These are phyloP conservation scores for Zychaea mexicana DNA, from an alignment of 371 early-diverging fungal genomes.

Conservation along the genomic window DNA sequence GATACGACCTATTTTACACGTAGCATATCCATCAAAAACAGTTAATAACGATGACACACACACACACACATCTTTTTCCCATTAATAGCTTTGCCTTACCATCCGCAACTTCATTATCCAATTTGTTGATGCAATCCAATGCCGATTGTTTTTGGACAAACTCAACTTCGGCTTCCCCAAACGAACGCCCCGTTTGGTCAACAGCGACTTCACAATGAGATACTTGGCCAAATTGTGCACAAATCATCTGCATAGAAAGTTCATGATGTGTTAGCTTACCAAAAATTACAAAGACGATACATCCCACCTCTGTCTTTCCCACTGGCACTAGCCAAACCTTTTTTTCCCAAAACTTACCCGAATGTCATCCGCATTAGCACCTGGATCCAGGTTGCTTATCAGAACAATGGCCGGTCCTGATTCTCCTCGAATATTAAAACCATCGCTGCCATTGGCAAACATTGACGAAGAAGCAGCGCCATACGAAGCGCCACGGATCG, in stretches of 20 bases:
- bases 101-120: slow-evolving; percentile 48
- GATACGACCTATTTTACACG: slow-evolving; percentile 30
- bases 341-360: slow-evolving; percentile 31
- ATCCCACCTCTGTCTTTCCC: neutral
- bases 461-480: neutral
- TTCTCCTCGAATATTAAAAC: slow-evolving; percentile 44
- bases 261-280: no score
- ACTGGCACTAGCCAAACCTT: neutral
- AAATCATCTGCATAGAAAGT: slow-evolving; percentile 38
- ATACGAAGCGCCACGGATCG: slow-evolving; percentile 10
- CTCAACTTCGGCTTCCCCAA: slow-evolving; percentile 53
- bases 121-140: slow-evolving; percentile 39
- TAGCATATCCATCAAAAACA: no score
- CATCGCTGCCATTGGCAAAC: neutral
- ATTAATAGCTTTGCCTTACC: slow-evolving; percentile 19
- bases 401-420: slow-evolving; percentile 55
- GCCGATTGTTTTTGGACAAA: slow-evolving; percentile 40
- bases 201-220: slow-evolving; percentile 37
- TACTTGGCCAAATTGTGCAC: slow-evolving; percentile 42
- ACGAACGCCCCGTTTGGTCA: slow-evolving; percentile 41
- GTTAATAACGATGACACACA: neutral
- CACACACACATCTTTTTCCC: neutral
- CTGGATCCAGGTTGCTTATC: slow-evolving; percentile 57
- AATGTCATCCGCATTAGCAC: slow-evolving; percentile 59
- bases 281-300: neutral